Evolutionary conservation across 73 alveolate genomes (phyloP).

Genomic region (Paramecium primaurelia): DNA sequence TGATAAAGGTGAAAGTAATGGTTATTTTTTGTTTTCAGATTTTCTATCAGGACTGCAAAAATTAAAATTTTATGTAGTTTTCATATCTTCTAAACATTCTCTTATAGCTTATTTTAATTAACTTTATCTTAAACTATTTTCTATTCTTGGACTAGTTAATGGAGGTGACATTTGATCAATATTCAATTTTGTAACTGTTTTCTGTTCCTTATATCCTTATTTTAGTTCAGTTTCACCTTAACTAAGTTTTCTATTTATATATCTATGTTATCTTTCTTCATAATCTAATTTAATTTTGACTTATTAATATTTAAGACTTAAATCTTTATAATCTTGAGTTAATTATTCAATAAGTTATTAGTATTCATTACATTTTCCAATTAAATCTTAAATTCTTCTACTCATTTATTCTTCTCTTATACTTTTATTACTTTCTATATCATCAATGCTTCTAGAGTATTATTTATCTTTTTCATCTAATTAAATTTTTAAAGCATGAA

Average conservation of each 20-base stretch:
- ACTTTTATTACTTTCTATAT: neutral
- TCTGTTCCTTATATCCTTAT: neutral
- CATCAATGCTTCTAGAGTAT: neutral
- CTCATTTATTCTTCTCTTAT: neutral
- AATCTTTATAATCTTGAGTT: neutral
- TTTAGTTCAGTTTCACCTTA: neutral
- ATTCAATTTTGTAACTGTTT: neutral
- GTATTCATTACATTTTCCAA: neutral
- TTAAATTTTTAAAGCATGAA: neutral
- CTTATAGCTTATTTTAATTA: neutral
- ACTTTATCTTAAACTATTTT: neutral
- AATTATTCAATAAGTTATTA: neutral
- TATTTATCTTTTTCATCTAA: neutral
- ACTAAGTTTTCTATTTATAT: neutral
- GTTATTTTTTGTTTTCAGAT: neutral
- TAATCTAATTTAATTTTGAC: neutral
- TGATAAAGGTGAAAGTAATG: neutral
- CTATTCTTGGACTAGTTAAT: neutral
- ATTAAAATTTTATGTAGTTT: neutral
- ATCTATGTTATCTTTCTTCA: neutral
- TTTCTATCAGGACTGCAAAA: neutral
- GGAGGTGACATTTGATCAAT: neutral
- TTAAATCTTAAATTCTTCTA: neutral
- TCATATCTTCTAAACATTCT: neutral
- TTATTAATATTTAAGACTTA: neutral